These are phyloP conservation scores for Sugiyamaella qingdaonensis DNA, from an alignment of 805 yeast genomes.

Conservation along the genomic window DNA sequence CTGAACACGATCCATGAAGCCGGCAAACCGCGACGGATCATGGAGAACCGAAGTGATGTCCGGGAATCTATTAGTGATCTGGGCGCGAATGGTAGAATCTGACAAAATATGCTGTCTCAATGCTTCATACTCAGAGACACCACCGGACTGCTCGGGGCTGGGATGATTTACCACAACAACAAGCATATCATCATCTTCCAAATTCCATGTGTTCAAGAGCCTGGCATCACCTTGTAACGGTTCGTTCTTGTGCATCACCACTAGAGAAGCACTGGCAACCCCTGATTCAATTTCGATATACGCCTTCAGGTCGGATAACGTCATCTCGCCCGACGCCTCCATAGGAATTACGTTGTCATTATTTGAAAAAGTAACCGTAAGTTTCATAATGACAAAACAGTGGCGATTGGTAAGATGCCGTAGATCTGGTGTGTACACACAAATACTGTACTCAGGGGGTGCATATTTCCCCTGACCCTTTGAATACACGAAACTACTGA, in stretches of 20 bases:
- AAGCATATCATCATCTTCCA: conserved; percentile 58
- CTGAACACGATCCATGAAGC: conserved; percentile 30
- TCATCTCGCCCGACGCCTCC: conserved; percentile 63
- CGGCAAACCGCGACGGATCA: conserved; percentile 47
- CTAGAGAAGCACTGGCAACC: conserved; percentile 44
- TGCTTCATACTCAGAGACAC: conserved; percentile 21
- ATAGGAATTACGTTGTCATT: conserved; percentile 49
- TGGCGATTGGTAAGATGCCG: too few relatives aligned
- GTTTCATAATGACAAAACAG: conserved; percentile 38
- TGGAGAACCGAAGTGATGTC: conserved; percentile 43
- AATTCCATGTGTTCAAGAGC: conserved; percentile 44
- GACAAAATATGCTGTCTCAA: conserved; percentile 34
- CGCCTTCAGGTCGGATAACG: conserved; percentile 65
- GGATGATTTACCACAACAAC: conserved; percentile 26
- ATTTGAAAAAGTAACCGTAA: conserved; percentile 48
- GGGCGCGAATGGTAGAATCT: conserved; percentile 31
- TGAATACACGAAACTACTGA: not conserved
- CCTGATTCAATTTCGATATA: conserved; percentile 67
- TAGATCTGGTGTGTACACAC: not conserved
- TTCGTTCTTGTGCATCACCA: conserved; percentile 46
- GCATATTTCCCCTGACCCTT: not conserved
- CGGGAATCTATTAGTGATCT: conserved; percentile 42
- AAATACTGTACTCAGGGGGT: not conserved
- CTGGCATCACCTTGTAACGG: conserved; percentile 34
- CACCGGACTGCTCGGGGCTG: not conserved